A percentile compares a stretch with the other conserved stretches of the same genome.
These are phyloP conservation scores for Rhexocercosporidium sp. DNA, from an alignment of 2,329 filamentous ascomycete species.

Conservation along the genomic window DNA sequence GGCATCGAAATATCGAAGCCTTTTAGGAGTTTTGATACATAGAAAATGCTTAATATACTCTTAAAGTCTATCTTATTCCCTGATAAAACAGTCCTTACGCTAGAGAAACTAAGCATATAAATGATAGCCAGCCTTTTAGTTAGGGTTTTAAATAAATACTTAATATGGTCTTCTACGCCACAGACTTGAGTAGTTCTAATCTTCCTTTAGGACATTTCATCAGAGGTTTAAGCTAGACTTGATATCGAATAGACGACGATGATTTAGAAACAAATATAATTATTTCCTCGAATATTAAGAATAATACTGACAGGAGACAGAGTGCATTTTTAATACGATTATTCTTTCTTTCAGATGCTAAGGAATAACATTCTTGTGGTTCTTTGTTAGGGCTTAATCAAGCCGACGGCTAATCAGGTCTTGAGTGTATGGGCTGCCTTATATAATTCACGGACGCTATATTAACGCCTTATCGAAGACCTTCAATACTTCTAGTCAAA, in stretches of 20 bases:
- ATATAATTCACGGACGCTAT: conserved; percentile 20
- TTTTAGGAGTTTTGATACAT: conserved; percentile 15
- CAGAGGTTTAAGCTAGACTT: conserved; percentile 12
- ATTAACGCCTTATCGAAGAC: conserved; percentile 13
- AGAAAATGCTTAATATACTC: conserved; percentile 23
- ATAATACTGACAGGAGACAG: conserved; percentile 16
- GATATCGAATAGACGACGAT: background rate
- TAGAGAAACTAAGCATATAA: conserved; percentile 7
- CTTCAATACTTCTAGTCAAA: conserved; percentile 17
- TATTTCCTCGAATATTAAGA: conserved; percentile 5
- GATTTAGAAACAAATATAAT: conserved; percentile 17
- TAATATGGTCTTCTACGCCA: conserved; percentile 16
- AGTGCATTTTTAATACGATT: conserved; percentile 8
- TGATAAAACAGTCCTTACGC: conserved; percentile 6
- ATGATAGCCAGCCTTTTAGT: conserved; percentile 15
- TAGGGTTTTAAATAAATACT: conserved; percentile 12
- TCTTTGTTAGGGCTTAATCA: conserved; percentile 11
- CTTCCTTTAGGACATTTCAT: conserved; percentile 12
- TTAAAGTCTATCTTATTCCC: conserved; percentile 21
- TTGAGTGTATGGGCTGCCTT: conserved; percentile 20
- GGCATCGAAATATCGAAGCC: conserved; percentile 12
- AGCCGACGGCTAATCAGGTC: background rate
- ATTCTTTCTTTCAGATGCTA: conserved; percentile 16
- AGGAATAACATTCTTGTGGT: conserved; percentile 24
- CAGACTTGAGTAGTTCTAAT: conserved; percentile 9